A percentile compares a stretch with the other conserved stretches of the same genome.
phyloP scores from a whole-genome alignment of 257 asterid genomes.

The Solanum bukasovii region DNA sequence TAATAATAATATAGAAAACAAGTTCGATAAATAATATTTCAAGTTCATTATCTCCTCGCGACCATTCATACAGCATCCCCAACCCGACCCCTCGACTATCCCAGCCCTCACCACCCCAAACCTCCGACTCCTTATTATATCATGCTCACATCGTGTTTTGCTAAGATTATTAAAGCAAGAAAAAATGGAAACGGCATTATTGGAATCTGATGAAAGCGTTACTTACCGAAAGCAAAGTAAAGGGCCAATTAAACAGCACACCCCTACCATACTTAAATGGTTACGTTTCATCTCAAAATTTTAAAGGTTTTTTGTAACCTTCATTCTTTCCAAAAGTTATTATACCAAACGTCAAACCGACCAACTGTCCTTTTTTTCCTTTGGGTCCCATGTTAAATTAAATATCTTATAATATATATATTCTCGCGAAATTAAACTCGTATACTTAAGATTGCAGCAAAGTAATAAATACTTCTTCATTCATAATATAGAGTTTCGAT shows the following conservation, averaged over 20 bases:
- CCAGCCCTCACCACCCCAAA: neutral
- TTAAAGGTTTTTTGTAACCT: neutral
- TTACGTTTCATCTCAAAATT: neutral
- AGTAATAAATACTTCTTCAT: too few species aligned
- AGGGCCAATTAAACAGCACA: neutral
- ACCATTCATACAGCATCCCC: too few species aligned
- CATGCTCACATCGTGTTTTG: neutral
- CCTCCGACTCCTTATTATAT: neutral
- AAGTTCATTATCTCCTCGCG: too few species aligned
- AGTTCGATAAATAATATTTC: too few species aligned
- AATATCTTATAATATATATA: too few species aligned
- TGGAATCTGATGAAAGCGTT: neutral
- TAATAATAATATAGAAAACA: too few species aligned
- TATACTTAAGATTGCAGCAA: too few species aligned
- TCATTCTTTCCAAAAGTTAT: neutral
- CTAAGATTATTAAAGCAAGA: neutral
- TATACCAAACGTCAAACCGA: slow-evolving; percentile 25
- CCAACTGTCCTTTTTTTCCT: slow-evolving; percentile 13
- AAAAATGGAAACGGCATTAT: neutral
- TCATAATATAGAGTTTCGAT: neutral
- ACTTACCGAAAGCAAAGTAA: neutral
- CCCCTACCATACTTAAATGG: neutral
- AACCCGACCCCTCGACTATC: neutral
- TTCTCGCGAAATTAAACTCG: too few species aligned
- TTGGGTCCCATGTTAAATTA: slow-evolving; percentile 10